Evolutionary conservation across 352 stramenopile species (phyloP).

Genomic region (Blastocystis sp.): DNA sequence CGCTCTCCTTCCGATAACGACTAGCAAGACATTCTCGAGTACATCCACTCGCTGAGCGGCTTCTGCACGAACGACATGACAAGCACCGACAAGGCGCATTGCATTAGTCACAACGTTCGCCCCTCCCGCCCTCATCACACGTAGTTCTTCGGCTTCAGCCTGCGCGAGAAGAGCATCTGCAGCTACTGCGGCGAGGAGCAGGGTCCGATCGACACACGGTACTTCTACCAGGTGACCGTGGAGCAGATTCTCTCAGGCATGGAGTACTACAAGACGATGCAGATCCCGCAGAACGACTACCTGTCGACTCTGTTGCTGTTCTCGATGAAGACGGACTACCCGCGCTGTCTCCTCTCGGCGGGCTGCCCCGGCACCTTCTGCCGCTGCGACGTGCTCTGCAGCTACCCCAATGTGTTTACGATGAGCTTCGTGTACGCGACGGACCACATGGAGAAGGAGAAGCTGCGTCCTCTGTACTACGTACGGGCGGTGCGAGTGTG

Average conservation of each 20-base stretch:
- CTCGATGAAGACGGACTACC: constrained; percentile 67
- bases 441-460: constrained; percentile 63
- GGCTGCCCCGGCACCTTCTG: constrained; percentile 58
- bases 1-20: not conserved
- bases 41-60: constrained; percentile 41
- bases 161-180: constrained; percentile 66
- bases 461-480: constrained; percentile 60
- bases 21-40: constrained; percentile 65
- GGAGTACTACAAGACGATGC: constrained; percentile 50
- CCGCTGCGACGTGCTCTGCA: constrained; percentile 29
- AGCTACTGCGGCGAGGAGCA: constrained; percentile 65
- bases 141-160: constrained; percentile 62
- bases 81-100: not conserved
- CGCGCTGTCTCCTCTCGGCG: constrained; percentile 37
- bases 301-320: constrained; percentile 36
- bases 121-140: not conserved
- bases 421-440: constrained; percentile 55
- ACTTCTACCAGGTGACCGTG: constrained; percentile 59
- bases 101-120: constrained; percentile 46
- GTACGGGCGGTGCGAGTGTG: not conserved
- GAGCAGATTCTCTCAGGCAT: constrained; percentile 62
- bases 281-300: constrained; percentile 44
- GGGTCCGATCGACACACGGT: not conserved
- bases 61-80: constrained; percentile 3
- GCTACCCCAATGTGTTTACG: constrained; percentile 43